Base-by-base conservation (phyloP, 164 flowering plant species). In the Saururus chinensis region DNA sequence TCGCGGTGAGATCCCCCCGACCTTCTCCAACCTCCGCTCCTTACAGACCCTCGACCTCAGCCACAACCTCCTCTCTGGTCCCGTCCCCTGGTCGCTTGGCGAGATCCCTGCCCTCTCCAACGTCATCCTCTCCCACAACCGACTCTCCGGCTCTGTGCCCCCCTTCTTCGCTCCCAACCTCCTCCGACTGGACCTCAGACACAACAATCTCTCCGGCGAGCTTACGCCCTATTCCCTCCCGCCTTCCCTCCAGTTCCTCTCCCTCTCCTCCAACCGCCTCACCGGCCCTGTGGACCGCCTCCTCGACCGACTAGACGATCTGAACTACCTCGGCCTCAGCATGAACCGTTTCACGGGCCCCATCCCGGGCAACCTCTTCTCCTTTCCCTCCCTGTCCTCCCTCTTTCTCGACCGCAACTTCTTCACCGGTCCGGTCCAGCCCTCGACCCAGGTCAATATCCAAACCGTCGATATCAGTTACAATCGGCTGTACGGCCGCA, bases 391-490 rank as follows among this genome's bases (percentile, higher is more conserved):
- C 54, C 60, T 82, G 0, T 84, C 71, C 60, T 3, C 0, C 49
- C 86, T 93, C 19, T 89, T 83, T 68, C 62, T 93, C 9, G 87
- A 90, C 68, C 71, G 99, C 40, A 93, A 93, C 68, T 9, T 23
- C 19, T 93, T 93, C 57, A 56, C 75, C 53, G 97, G 99, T 1
- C 70, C 72, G 59, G 81, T 93, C 21, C 73, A 63, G 26, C 97
- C 99, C 41, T 54, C 49, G 45, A 74, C 71, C 6, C 79, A 79
- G 67, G 96, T 90, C 9, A 60, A 69, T 1, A 82, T 88, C 71
- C n/a, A 74, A 19, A 88, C 89, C 75, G 91, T 93, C 42, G 99
- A 93, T 72, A 66, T 93, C 4, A 93, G 99, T 77, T 81, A 72
- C 81, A 93, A 93, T 67, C 54, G 80, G 21, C 56, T 93, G 17